Evolutionary conservation across 2,329 filamentous ascomycete genomes (phyloP), one percentile per base, ranked within the genome.

Genomic region (Aspergillus sojae): DNA sequence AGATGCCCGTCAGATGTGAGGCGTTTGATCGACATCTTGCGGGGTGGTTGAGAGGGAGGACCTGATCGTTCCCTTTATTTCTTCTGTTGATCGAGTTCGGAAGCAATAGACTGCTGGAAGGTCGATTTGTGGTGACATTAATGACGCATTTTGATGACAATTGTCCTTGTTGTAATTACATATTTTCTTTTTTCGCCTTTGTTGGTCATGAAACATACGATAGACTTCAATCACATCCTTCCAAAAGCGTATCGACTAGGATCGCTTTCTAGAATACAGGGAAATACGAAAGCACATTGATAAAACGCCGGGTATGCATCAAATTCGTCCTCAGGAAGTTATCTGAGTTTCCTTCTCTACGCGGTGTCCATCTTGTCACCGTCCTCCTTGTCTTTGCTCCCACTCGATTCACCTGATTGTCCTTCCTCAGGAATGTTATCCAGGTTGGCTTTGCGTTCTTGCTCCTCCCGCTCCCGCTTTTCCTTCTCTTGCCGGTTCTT

Each of bases 1-100:
- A 99, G 82, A 99, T 98, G 94, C 95, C 95, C 7, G 88, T 99
- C 60, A 86, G 95, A 65, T 97, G 95, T 80, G 95, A 98, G 75
- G 91, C 93, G 71, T 99, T 97, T 81, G 95, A 99, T 78, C 85
- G 94, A 71, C 92, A 92, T 78, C 78, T 97, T 68, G 86, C 87
- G 68, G 91, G 89, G 43, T 96, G 94, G 79, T 88, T 97, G 72
- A 88, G 92, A 75, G 81, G 80, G 58, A 80, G 85, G 67, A 78
- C 32, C 64, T 68, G 67, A 68, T 61, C 63, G 66, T 23, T 36
- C 36, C n/a, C 23, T 36, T 26, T 19, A 55, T 26, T 41, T 16
- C n/a, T 55, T 39, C 30, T 55, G 10, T 34, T 39, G 52, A 11
- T 36, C 14, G 39, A 26, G 30, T 14, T 23, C 45, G 23, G 57